These are phyloP conservation scores for Metschnikowia sp. DNA, from an alignment of 805 yeast species.

Conservation along the genomic window DNA sequence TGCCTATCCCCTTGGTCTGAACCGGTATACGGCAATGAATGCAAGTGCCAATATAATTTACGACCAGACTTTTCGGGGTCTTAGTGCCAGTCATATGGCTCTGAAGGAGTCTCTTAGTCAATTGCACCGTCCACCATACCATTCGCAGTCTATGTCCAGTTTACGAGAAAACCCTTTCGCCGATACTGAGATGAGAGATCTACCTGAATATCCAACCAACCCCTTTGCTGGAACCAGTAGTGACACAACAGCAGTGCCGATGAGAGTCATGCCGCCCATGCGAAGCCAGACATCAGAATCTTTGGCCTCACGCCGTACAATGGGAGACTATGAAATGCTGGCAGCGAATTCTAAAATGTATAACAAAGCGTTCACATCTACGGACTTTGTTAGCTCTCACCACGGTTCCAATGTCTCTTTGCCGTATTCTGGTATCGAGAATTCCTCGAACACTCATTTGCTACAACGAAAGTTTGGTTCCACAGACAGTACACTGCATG, in stretches of 20 bases:
- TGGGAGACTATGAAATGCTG: not conserved
- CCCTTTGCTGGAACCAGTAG: not conserved
- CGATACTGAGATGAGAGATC: not conserved
- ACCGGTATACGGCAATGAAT: not conserved
- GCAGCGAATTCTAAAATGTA: too few relatives aligned
- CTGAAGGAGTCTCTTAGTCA: not conserved
- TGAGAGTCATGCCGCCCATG: not conserved
- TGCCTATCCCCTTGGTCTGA: not conserved
- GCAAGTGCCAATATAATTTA: not conserved
- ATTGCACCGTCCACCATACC: not conserved
- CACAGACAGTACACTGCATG: too few relatives aligned
- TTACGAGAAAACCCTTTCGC: slow-evolving; percentile 11
- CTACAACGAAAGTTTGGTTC: not conserved
- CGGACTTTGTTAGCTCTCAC: not conserved
- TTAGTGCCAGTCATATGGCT: slow-evolving; percentile 1
- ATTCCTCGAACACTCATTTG: not conserved
- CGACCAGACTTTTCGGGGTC: not conserved
- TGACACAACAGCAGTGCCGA: not conserved
- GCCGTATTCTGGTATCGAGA: not conserved
- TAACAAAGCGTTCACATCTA: not conserved
- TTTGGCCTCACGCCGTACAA: not conserved
- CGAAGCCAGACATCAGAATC: slow-evolving; percentile 4
- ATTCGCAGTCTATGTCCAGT: not conserved
- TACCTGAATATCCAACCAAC: not conserved
- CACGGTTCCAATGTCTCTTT: not conserved